These are phyloP conservation scores for Trichosporon coremiiforme DNA, from an alignment of 1,284 basidiomycete genomes.

Conservation along the genomic window DNA sequence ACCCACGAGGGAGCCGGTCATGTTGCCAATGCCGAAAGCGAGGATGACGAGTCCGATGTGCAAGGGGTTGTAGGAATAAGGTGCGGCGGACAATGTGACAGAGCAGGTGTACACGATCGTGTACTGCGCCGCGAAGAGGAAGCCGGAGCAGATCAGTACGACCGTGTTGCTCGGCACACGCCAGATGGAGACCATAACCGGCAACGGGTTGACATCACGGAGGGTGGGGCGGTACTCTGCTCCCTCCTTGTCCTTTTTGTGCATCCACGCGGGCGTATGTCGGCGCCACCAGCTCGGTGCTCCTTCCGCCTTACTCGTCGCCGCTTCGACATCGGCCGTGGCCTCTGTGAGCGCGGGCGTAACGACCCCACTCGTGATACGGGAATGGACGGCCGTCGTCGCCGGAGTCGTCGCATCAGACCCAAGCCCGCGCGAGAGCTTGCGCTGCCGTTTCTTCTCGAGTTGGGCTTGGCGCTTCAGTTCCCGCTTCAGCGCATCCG, in stretches of 20 bases:
- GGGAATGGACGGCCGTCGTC: constrained; percentile 25
- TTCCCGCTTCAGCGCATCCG: constrained; percentile 49
- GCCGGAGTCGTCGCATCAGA: constrained; percentile 42
- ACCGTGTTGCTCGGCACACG: constrained; percentile 67
- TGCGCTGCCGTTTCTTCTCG: constrained; percentile 40
- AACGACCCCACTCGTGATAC: not conserved
- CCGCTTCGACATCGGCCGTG: constrained; percentile 5
- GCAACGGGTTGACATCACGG: constrained; percentile 71
- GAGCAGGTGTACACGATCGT: constrained; percentile 69
- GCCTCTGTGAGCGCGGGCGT: constrained; percentile 22
- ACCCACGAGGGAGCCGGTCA: constrained; percentile 71
- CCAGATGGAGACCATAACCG: constrained; percentile 64
- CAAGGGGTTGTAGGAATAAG: constrained; percentile 71
- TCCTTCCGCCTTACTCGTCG: not conserved
- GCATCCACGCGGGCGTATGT: not conserved
- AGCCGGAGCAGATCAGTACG: constrained; percentile 68
- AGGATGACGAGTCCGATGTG: constrained; percentile 75
- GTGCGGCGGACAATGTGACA: constrained; percentile 61
- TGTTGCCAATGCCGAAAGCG: constrained; percentile 69
- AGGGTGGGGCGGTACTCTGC: constrained; percentile 64
- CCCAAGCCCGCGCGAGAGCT: constrained; percentile 36
- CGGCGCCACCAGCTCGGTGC: not conserved
- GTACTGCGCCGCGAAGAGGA: constrained; percentile 71
- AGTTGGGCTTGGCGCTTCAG: constrained; percentile 38
- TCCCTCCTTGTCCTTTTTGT: constrained; percentile 24